Evolutionary conservation across 2,329 filamentous ascomycete species (phyloP).

Genomic region (Ceratocystis cacaofunesta): DNA sequence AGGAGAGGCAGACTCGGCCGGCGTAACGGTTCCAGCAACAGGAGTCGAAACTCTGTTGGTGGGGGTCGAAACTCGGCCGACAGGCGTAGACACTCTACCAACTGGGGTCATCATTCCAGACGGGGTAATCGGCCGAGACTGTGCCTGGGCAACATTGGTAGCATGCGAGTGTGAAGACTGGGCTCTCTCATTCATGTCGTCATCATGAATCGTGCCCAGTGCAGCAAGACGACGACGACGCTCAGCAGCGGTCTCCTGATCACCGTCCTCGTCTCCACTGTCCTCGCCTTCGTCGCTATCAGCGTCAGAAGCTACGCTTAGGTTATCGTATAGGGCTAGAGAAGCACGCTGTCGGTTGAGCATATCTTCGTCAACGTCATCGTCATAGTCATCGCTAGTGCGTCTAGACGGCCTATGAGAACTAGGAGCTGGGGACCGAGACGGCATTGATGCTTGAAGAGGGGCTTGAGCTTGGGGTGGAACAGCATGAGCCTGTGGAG

Average conservation of each 20-base stretch:
- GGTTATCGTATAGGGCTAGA: slow-evolving; percentile 2
- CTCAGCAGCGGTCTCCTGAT: slow-evolving; percentile 59
- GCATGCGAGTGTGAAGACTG: slow-evolving; percentile 42
- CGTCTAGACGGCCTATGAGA: not conserved
- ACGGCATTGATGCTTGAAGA: not conserved
- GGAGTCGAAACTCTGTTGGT: slow-evolving; percentile 38
- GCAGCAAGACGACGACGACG: slow-evolving; percentile 59
- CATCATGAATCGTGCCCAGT: slow-evolving; percentile 40
- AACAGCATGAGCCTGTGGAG: not conserved
- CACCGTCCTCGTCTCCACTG: slow-evolving; percentile 39
- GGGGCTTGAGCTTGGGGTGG: not conserved
- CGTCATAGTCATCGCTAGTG: not conserved
- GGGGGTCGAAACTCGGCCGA: slow-evolving; percentile 27
- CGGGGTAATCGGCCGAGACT: slow-evolving; percentile 39
- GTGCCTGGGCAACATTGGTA: slow-evolving; percentile 26
- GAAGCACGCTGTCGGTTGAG: not conserved
- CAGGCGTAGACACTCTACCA: slow-evolving; percentile 29
- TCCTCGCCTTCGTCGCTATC: slow-evolving; percentile 29
- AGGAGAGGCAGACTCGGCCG: slow-evolving; percentile 33
- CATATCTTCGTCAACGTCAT: slow-evolving; percentile 3
- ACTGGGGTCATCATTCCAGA: slow-evolving; percentile 32
- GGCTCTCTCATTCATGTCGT: slow-evolving; percentile 51
- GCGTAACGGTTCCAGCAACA: slow-evolving; percentile 25
- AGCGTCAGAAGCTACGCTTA: not conserved
- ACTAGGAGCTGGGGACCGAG: not conserved